Evolutionary conservation across 352 stramenopile species (phyloP), one percentile per base, ranked within the genome.

Genomic region (Phytophthora capsici): DNA sequence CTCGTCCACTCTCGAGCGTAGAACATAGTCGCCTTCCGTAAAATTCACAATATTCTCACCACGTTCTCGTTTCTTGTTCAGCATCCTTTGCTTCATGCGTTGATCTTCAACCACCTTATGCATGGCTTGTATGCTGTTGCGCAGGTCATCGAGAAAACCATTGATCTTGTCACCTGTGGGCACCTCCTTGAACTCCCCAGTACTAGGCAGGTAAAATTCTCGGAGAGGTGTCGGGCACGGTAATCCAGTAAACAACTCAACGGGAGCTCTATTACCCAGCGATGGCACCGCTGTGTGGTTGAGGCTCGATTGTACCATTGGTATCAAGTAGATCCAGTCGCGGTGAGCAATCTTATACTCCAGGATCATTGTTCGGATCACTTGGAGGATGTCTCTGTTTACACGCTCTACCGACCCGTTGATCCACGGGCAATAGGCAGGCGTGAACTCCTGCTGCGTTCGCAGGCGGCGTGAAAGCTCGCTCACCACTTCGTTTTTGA

Each of bases 311-410:
- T 79, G 65, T 5, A 76, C 48, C 19, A 75, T 14, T 8, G 64
- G 62, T 5, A 79, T 38, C 2, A 79, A 10, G 32, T 71, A 66
- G 0, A 44, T 25, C 66, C 61, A 79, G 22, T 71, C 57, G 13
- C 58, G 51, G 0, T 44, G 28, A 22, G 17, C 19, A 12, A 78
- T 20, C 9, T 67, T 66, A 41, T 63, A 69, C 17, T 71, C 55
- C 5, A 59, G 36, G 19, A 71, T 66, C n/a, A n/a, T n/a, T n/a
- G n/a, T n/a, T n/a, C n/a, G n/a, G n/a, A n/a, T n/a, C n/a, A n/a
- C n/a, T n/a, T n/a, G n/a, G n/a, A n/a, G n/a, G n/a, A n/a, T n/a
- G n/a, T n/a, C n/a, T n/a, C n/a, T n/a, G n/a, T n/a, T n/a, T n/a
- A n/a, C n/a, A n/a, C n/a, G n/a, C n/a, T n/a, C n/a, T n/a, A n/a